phyloP scores from a whole-genome alignment of 2,329 filamentous ascomycete species.

The Epichloe brachyelytri region DNA sequence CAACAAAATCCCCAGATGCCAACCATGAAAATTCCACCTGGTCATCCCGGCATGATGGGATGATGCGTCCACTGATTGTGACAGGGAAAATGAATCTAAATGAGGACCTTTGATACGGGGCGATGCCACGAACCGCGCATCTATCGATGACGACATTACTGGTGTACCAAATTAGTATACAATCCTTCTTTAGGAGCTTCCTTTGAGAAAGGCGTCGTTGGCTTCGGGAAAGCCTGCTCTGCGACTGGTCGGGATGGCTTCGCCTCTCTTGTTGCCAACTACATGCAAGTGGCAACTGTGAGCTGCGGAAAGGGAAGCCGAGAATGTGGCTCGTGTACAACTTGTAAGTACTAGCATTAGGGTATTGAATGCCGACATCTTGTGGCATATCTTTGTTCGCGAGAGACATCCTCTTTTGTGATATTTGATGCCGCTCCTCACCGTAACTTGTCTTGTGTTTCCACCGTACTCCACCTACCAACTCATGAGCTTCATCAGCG shows the following conservation, averaged over 20 bases:
- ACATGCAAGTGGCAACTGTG: neutral
- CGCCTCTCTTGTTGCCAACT: neutral
- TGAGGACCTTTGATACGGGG: neutral
- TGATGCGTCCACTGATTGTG: neutral
- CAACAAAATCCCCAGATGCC: constrained; percentile 24
- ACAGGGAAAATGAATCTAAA: neutral
- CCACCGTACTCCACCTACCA: too few relatives aligned
- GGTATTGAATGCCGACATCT: neutral
- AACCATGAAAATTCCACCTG: constrained; percentile 20
- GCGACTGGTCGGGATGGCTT: neutral
- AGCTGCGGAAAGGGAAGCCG: neutral
- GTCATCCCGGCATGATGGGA: constrained; percentile 15
- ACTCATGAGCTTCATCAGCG: too few relatives aligned
- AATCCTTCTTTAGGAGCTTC: neutral
- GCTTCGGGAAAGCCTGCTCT: neutral
- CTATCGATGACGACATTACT: neutral
- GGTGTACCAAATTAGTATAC: neutral
- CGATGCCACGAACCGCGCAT: neutral
- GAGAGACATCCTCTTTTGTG: too few relatives aligned
- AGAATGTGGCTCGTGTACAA: neutral
- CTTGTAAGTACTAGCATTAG: neutral
- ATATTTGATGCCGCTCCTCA: too few relatives aligned
- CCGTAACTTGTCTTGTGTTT: too few relatives aligned
- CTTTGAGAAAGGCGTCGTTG: neutral
- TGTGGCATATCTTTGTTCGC: too few relatives aligned